Base-by-base conservation (phyloP, 2,329 filamentous ascomycete genomes). In the Apiospora sp. region DNA sequence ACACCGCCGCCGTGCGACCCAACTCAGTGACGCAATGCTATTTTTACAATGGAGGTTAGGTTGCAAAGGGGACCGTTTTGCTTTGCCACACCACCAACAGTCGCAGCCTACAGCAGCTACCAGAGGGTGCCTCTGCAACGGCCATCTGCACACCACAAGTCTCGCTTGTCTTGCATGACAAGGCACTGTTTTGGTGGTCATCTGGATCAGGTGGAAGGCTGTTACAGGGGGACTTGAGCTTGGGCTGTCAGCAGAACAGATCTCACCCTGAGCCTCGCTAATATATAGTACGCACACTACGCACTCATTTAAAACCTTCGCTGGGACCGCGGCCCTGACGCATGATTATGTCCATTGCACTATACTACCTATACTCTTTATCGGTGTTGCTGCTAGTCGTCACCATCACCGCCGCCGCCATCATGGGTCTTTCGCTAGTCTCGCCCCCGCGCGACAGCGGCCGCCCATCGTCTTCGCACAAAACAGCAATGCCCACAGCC, bases 271-370 rank as follows among this genome's bases (percentile, higher is more conserved):
- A 4, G 46, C 22, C 19, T n/a, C n/a, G 10, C 27, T 22, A 37
- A 61, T 61, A 61, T 22, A 37, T 61, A 61, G 27, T 30, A 61
- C 27, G 8, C 30, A 30, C 58, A 41, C 58, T 22, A 4, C 34
- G n/a, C 19, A 12, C 19, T 41, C 58, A 64, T 41, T 41, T 41
- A 30, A n/a, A n/a, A n/a, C 19, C 22, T n/a, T 41, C 58, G 54
- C 58, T 6, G 12, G 58, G 58, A 64, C 58, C 27, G 4, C 34
- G 34, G 37, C 37, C 37, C 34, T 24, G 34, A n/a, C 34, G 58
- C 30, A 64, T 64, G 58, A n/a, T 41, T 41, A 64, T 64, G 54
- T 61, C 54, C 58, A 22, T 64, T 64, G 58, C 58, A 64, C 58
- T 64, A 34, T 61, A 61, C 34, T 61, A 61, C 54, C 19, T 49